Percentiles rank a stretch among this genome's conserved stretches.
phyloP scores from a whole-genome alignment of 176 grass and related monocot genomes.

The Bolboschoenus planiculmis region DNA sequence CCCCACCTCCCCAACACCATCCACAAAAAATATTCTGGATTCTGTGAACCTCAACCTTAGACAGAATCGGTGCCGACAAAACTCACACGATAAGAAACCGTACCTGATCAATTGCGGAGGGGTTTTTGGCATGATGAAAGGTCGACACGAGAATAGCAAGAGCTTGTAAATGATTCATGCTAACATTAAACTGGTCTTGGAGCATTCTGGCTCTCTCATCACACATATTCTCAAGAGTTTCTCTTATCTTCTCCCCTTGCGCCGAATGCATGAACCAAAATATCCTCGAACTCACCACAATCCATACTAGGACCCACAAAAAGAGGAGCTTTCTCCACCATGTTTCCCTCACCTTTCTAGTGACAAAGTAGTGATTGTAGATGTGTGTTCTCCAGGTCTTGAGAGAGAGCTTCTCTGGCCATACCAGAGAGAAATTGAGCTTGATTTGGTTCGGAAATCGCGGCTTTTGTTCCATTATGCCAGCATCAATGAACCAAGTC shows the following conservation, averaged over 20 bases:
- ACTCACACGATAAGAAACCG: background rate
- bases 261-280: conserved; percentile 22
- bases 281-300: conserved; percentile 11
- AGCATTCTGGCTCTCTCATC: conserved; percentile 94
- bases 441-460: conserved; percentile 26
- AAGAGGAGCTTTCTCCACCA: conserved; percentile 39
- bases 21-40: background rate
- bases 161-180: conserved; percentile 96
- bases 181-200: conserved; percentile 98
- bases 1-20: background rate
- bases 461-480: conserved; percentile 37
- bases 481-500: conserved; percentile 46
- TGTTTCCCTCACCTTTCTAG: conserved; percentile 29
- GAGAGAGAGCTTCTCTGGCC: conserved; percentile 49
- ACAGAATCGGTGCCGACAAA: background rate
- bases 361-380: conserved; percentile 35
- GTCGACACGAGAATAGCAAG: conserved; percentile 90
- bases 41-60: background rate
- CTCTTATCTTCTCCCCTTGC: conserved; percentile 49
- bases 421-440: conserved; percentile 23
- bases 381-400: conserved; percentile 44
- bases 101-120: conserved; percentile 96
- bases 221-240: conserved; percentile 78
- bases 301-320: conserved; percentile 38
- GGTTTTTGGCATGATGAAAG: conserved; percentile 77